These are phyloP conservation scores for Cadophora malorum DNA, from an alignment of 2,329 filamentous ascomycete species.

Conservation along the genomic window DNA sequence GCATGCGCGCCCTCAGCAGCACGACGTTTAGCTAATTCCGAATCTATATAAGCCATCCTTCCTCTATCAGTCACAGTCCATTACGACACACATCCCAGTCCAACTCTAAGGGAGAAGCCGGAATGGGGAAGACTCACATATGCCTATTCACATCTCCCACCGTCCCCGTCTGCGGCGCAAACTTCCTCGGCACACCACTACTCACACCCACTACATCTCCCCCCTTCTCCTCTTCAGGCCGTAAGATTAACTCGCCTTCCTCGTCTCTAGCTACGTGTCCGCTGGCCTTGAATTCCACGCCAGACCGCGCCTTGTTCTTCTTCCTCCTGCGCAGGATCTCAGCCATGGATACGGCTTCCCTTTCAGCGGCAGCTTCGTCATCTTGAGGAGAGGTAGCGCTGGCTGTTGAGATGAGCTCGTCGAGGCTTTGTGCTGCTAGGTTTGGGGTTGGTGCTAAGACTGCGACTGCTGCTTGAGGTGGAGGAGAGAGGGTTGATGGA, in stretches of 20 bases:
- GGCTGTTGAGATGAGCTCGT: conserved; percentile 40
- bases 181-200: conserved; percentile 54
- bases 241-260: conserved; percentile 27
- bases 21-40: conserved; percentile 70
- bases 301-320: conserved; percentile 54
- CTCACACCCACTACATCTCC: conserved; percentile 20
- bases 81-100: conserved; percentile 15
- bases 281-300: conserved; percentile 59
- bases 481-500: conserved; percentile 21
- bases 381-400: conserved; percentile 2
- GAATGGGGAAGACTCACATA: conserved; percentile 69
- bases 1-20: conserved; percentile 24
- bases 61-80: conserved; percentile 66
- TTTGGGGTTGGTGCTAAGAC: conserved; percentile 19
- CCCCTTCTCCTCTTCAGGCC: conserved; percentile 21
- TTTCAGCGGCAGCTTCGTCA: conserved; percentile 38
- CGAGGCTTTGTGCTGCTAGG: conserved; percentile 38
- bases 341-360: conserved; percentile 52
- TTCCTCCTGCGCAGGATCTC: conserved; percentile 61
- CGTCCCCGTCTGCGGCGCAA: conserved; percentile 75
- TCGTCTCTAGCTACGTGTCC: conserved; percentile 39
- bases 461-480: conserved; percentile 18
- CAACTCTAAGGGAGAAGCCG: neutral
- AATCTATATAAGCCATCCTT: conserved; percentile 88
- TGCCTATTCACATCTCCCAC: conserved; percentile 74